Evolutionary conservation across 1,284 basidiomycete genomes (phyloP).

Genomic region (Boletus mariae): DNA sequence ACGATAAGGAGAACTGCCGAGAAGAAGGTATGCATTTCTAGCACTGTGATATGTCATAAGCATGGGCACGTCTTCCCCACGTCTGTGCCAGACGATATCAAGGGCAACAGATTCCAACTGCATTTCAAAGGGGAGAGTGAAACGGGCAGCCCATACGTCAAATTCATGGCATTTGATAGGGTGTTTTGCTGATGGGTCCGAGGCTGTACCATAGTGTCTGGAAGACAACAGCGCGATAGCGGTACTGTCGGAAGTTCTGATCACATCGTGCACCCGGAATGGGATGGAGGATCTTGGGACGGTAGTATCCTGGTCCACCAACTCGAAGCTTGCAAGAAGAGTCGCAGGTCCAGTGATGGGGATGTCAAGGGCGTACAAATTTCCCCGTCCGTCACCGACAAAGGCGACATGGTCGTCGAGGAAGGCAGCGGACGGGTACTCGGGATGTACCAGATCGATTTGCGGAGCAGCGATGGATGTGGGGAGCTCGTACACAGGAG

Average conservation of each 20-base stretch:
- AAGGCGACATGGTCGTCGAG: constrained; percentile 51
- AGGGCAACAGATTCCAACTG: constrained; percentile 36
- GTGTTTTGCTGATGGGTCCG: constrained; percentile 15
- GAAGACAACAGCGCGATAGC: constrained; percentile 56
- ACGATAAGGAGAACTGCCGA: constrained; percentile 56
- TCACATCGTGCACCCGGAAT: constrained; percentile 56
- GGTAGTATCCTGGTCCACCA: constrained; percentile 33
- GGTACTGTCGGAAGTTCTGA: constrained; percentile 36
- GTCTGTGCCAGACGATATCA: constrained; percentile 63
- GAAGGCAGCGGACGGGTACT: constrained; percentile 76
- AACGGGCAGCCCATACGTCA: constrained; percentile 58
- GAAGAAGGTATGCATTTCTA: constrained; percentile 48
- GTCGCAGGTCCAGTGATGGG: constrained; percentile 36
- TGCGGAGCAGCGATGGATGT: constrained; percentile 41
- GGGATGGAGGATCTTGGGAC: constrained; percentile 37
- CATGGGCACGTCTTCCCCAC: constrained; percentile 70
- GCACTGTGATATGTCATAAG: constrained; percentile 49
- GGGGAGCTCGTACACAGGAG: constrained; percentile 59
- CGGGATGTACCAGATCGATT: constrained; percentile 43
- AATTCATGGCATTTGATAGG: constrained; percentile 40
- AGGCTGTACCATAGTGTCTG: constrained; percentile 37
- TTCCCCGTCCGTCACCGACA: constrained; percentile 71
- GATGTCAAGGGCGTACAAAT: constrained; percentile 56
- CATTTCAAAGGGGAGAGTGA: constrained; percentile 42
- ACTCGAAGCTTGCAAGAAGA: constrained; percentile 53